Evolutionary conservation across 2,329 filamentous ascomycete genomes (phyloP).

Genomic region (Didymella pinodella): DNA sequence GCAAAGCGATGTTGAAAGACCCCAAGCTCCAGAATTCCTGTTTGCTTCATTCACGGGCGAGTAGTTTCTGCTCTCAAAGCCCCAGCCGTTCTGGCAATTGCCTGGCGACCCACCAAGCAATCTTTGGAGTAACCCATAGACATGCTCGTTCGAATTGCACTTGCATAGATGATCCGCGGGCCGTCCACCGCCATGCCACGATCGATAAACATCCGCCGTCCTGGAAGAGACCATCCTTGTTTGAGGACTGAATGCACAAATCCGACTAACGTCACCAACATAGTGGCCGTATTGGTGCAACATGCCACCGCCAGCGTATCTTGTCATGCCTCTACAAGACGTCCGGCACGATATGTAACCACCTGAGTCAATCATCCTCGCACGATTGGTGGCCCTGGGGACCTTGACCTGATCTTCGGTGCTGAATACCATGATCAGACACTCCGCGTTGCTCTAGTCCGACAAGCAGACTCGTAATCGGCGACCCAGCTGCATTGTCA

Average conservation of each 20-base stretch:
- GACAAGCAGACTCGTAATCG: conserved; percentile 9
- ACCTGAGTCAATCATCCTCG: not conserved
- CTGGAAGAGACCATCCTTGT: conserved; percentile 1
- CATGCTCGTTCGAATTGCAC: not conserved
- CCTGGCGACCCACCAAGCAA: not conserved
- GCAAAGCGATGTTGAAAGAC: not conserved
- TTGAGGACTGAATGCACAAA: conserved; percentile 1
- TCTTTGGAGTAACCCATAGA: not conserved
- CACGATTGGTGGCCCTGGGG: conserved; percentile 1
- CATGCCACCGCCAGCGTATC: conserved; percentile 2
- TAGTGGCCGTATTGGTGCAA: not conserved
- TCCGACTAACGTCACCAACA: conserved; percentile 3
- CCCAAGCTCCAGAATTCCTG: not conserved
- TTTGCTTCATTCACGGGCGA: not conserved
- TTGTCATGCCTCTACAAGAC: not conserved
- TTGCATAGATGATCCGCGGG: not conserved
- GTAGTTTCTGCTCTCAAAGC: conserved; percentile 10
- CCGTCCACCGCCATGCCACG: conserved; percentile 6
- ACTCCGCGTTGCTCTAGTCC: conserved; percentile 7
- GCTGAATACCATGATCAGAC: conserved; percentile 12
- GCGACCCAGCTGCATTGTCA: conserved; percentile 14
- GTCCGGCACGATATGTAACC: not conserved
- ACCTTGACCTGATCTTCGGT: conserved; percentile 14
- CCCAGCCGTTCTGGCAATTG: conserved; percentile 1
- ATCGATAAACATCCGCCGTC: conserved; percentile 5